Evolutionary conservation across 2,329 filamentous ascomycete species (phyloP), one percentile per base, ranked within the genome.

Genomic region (Fusarium haematococcum): DNA sequence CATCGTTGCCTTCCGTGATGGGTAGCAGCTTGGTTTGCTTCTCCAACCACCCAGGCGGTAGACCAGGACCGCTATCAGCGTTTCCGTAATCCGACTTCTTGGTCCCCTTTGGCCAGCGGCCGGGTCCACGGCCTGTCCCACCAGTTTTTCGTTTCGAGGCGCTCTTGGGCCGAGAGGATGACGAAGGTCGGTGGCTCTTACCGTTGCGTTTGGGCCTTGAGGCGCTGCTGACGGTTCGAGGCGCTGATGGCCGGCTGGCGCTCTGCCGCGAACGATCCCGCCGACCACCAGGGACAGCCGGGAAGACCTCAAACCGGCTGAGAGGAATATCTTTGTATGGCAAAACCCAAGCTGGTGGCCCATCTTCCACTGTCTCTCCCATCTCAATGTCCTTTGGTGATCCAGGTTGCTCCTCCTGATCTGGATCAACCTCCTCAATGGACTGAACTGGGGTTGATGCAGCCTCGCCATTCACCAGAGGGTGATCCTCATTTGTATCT

Each of bases 261-360:
- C 81, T 83, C 23, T 83, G 79, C 23, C 88, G 85, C 13, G 84
- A 79, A 18, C 88, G 84, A 52, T 87, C 79, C 8, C 89, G 85
- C 25, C 89, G 86, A 61, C 85, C 83, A 2, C 83, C 83, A 13
- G 84, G 84, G 10, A 93, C 83, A 0, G 92, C 90, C 10, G 94
- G 94, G 78, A 94, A 96, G 45, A 97, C 90, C 77, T 95, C 92
- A 81, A 95, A 97, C 37, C 94, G 90, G 2, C 87, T 91, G 0
- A 91, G 86, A 4, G 93, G 93, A 30, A 97, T 93, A 57, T 85
- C 82, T 16, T 84, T 83, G 77, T 91, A 91, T 3, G 85, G 79
- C 5, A 80, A 76, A 13, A 80, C 79, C 89, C 89, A 91, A 45
- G 83, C 78, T 9, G 81, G 79, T 9, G 59, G 45, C 3, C 78